Evolutionary conservation across 257 asterid species (phyloP).

Genomic region (Scutellaria galericulata): DNA sequence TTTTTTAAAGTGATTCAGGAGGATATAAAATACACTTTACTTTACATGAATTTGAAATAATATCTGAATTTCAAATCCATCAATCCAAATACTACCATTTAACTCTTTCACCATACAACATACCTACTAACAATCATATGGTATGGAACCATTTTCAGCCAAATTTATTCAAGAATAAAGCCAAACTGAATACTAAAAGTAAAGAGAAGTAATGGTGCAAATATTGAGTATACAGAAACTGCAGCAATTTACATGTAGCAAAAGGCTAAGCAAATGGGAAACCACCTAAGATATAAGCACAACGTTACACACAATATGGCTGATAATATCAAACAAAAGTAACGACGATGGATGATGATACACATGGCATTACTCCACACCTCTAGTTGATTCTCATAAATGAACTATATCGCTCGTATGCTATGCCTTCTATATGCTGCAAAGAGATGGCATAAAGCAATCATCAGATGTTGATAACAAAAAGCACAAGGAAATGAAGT

Average conservation of each 20-base stretch:
- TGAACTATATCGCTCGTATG: constrained; percentile 20
- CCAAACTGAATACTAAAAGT: background rate
- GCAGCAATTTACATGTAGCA: constrained; percentile 31
- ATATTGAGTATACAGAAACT: constrained; percentile 16
- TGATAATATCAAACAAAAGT: constrained; percentile 21
- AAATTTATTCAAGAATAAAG: background rate
- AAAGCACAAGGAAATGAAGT: constrained; percentile 12
- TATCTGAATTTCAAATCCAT: too few species aligned
- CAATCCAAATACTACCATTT: too few species aligned
- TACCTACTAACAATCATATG: too few species aligned
- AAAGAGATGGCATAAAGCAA: background rate
- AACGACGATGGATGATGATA: constrained; percentile 19
- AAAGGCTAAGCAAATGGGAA: constrained; percentile 26
- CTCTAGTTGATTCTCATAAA: constrained; percentile 27
- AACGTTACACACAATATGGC: constrained; percentile 33
- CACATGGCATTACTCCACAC: constrained; percentile 39
- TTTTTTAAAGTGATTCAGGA: too few species aligned
- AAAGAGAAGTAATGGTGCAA: background rate
- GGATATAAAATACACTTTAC: too few species aligned
- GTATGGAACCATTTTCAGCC: background rate
- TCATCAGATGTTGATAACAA: constrained; percentile 25
- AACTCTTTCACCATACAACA: too few species aligned
- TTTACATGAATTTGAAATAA: too few species aligned
- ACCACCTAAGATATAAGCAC: constrained; percentile 31
- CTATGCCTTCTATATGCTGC: constrained; percentile 43